These are phyloP conservation scores for Paraglomus brasilianum DNA, from an alignment of 192 early-diverging fungal genomes.

Conservation along the genomic window DNA sequence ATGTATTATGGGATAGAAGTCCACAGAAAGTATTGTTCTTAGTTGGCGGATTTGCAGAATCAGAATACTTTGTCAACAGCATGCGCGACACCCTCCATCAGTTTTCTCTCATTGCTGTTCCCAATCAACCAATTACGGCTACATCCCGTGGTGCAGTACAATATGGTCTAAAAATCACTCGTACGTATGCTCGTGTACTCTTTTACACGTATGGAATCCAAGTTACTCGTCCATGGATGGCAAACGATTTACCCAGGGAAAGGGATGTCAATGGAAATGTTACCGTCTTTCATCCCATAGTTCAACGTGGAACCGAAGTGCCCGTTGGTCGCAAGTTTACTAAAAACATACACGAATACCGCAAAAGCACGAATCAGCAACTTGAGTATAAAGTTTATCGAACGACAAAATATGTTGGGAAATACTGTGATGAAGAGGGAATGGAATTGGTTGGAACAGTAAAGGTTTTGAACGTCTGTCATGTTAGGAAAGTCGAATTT, in stretches of 20 bases:
- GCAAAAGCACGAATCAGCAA: neutral
- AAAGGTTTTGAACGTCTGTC: too few relatives aligned
- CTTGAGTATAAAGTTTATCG: neutral
- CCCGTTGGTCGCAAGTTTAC: neutral
- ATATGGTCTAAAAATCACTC: neutral
- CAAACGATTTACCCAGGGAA: neutral
- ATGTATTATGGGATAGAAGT: too few relatives aligned
- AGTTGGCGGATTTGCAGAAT: too few relatives aligned
- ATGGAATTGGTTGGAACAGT: neutral
- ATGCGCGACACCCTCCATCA: too few relatives aligned
- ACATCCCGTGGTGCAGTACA: neutral
- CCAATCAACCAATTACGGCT: neutral
- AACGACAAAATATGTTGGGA: neutral
- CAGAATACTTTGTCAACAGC: too few relatives aligned
- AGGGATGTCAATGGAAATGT: neutral
- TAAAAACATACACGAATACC: neutral
- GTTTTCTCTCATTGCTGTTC: neutral
- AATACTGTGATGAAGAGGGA: slow-evolving; percentile 4
- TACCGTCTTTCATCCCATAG: neutral
- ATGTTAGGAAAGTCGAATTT: too few relatives aligned
- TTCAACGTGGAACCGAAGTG: slow-evolving; percentile 1
- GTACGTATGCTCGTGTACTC: neutral
- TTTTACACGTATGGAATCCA: neutral
- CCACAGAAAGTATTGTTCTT: too few relatives aligned
- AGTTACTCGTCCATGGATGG: neutral